These are phyloP conservation scores for Stephanodiscus triporus DNA, from an alignment of 108 stramenopile genomes.

Conservation along the genomic window DNA sequence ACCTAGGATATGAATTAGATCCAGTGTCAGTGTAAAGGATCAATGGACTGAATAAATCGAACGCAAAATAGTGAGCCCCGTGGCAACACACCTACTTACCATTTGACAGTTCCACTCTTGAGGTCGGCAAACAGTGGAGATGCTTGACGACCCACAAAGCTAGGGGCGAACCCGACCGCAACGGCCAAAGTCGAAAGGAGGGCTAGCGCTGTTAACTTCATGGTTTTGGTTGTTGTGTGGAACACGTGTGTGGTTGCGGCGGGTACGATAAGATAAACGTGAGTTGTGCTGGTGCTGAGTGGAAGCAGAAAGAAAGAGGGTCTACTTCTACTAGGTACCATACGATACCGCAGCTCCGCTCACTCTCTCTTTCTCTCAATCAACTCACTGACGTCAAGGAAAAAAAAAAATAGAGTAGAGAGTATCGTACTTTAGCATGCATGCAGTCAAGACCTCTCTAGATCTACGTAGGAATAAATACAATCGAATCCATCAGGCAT, in stretches of 20 bases:
- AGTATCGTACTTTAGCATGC: too few relatives aligned
- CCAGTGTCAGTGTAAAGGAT: background rate
- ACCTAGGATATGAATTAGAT: slow-evolving; percentile 23
- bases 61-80: background rate
- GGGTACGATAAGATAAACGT: too few relatives aligned
- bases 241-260: background rate
- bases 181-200: slow-evolving; percentile 15
- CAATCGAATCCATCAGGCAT: background rate
- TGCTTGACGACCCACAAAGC: slow-evolving; percentile 10
- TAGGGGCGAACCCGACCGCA: slow-evolving; percentile 22
- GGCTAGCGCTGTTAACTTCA: slow-evolving; percentile 14
- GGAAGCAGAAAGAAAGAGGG: too few relatives aligned
- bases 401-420: too few relatives aligned
- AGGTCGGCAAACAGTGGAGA: slow-evolving; percentile 15
- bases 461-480: too few relatives aligned
- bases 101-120: slow-evolving; percentile 32
- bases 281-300: too few relatives aligned
- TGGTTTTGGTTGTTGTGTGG: background rate
- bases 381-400: too few relatives aligned
- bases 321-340: too few relatives aligned
- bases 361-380: too few relatives aligned
- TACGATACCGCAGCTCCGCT: too few relatives aligned
- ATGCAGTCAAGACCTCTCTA: too few relatives aligned
- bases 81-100: background rate
- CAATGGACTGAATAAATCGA: background rate